phyloP scores from a whole-genome alignment of 345 rosid species.

The Limnanthes douglasii region DNA sequence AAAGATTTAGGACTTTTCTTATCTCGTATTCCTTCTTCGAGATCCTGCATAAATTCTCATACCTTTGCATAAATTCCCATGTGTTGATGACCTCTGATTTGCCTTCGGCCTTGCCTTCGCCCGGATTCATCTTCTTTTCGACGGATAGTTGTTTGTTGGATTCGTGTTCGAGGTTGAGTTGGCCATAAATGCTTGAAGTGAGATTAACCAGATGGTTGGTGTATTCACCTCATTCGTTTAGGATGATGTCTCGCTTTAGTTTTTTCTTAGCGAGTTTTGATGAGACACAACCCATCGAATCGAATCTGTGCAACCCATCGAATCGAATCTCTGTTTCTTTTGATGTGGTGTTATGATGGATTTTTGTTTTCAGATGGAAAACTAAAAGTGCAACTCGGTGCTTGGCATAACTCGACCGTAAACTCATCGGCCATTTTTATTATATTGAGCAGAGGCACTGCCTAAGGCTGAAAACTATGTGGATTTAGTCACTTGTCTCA shows the following conservation, averaged over 20 bases:
- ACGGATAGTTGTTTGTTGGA: constrained; percentile 12
- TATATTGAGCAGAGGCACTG: no score
- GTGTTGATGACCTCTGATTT: constrained; percentile 56
- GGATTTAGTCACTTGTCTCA: no score
- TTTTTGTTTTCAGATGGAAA: constrained; percentile 7
- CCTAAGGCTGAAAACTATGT: no score
- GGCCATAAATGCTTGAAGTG: constrained; percentile 79
- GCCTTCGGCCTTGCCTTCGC: constrained; percentile 10
- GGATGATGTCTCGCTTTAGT: constrained; percentile 28
- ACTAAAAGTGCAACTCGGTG: constrained; percentile 10
- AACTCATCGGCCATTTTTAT: no score
- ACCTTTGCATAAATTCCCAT: no score
- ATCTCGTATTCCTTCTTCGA: constrained; percentile 39
- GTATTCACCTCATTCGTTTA: constrained; percentile 38
- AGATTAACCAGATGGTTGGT: constrained; percentile 65
- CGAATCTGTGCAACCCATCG: no score
- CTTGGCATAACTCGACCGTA: no score
- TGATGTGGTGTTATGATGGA: not conserved
- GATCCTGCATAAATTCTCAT: constrained; percentile 83
- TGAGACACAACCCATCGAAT: constrained; percentile 78
- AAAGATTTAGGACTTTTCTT: constrained; percentile 45
- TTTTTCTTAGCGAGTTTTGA: constrained; percentile 49
- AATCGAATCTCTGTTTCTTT: constrained; percentile 8
- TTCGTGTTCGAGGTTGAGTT: constrained; percentile 40
- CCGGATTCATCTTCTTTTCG: constrained; percentile 6